phyloP scores from a whole-genome alignment of 176 grass and related monocot genomes.

The Musa acuminata region DNA sequence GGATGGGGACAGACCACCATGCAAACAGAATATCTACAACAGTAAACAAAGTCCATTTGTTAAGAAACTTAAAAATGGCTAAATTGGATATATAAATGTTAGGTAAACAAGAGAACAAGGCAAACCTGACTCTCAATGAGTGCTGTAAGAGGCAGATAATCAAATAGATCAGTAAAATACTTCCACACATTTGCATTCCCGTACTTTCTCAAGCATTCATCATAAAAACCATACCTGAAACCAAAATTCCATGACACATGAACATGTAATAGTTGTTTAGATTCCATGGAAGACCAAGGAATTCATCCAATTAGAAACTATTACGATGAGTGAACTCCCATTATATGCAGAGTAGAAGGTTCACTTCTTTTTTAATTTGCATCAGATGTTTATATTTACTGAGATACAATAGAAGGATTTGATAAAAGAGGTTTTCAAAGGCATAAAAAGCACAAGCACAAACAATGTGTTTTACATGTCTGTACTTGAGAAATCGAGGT shows the following conservation, averaged over 20 bases:
- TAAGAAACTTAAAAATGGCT: neutral
- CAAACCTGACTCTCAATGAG: conserved; percentile 97
- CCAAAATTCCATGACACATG: conserved; percentile 21
- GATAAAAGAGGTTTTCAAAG: neutral
- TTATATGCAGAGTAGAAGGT: too few relatives aligned
- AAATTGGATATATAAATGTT: conserved; percentile 15
- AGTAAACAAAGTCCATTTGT: conserved; percentile 8
- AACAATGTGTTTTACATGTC: too few relatives aligned
- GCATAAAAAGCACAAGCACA: neutral
- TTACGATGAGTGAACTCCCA: too few relatives aligned
- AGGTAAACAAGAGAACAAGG: conserved; percentile 6
- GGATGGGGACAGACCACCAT: conserved; percentile 97
- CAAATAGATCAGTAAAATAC: conserved; percentile 93
- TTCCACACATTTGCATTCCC: conserved; percentile 99
- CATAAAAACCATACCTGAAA: conserved; percentile 94
- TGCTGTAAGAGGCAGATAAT: conserved; percentile 97
- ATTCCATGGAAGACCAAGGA: too few relatives aligned
- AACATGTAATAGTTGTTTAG: neutral
- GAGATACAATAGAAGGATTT: too few relatives aligned
- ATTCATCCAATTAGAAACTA: too few relatives aligned
- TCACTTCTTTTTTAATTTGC: too few relatives aligned
- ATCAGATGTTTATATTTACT: too few relatives aligned
- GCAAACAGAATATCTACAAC: conserved; percentile 83
- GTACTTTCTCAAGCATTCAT: conserved; percentile 98
- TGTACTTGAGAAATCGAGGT: neutral